These are phyloP conservation scores for Penicillium soppii DNA, from an alignment of 495 filamentous ascomycete species.

Conservation along the genomic window DNA sequence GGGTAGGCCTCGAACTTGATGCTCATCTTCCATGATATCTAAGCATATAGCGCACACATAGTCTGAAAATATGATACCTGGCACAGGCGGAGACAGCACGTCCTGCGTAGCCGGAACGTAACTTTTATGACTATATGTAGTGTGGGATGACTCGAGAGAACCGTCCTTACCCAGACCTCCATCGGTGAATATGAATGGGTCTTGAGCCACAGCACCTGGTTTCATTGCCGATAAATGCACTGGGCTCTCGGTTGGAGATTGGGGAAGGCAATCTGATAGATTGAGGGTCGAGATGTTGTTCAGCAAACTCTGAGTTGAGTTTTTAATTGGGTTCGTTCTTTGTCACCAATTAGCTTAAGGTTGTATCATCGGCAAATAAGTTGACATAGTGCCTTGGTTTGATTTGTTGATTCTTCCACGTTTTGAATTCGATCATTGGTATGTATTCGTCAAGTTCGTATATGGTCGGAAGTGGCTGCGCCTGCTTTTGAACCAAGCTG, in stretches of 20 bases:
- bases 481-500: neutral
- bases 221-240: constrained; percentile 2
- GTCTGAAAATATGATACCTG: constrained; percentile 1
- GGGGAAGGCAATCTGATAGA: neutral
- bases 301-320: neutral
- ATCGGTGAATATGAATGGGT: neutral
- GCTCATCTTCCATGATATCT: constrained; percentile 2
- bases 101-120: neutral
- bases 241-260: constrained; percentile 1
- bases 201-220: neutral
- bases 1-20: constrained; percentile 3
- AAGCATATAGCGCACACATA: constrained; percentile 7
- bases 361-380: neutral
- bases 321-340: neutral
- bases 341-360: neutral
- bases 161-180: neutral
- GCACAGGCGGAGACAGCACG: neutral
- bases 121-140: neutral
- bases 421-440: constrained; percentile 4
- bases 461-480: constrained; percentile 1
- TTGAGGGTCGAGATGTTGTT: neutral
- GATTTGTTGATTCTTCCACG: constrained; percentile 1
- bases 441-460: constrained; percentile 1
- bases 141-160: neutral
- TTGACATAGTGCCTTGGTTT: neutral